Evolutionary conservation across 768 basidiomycete genomes (phyloP), one percentile per base, ranked within the genome.

Genomic region (Russula abietina): DNA sequence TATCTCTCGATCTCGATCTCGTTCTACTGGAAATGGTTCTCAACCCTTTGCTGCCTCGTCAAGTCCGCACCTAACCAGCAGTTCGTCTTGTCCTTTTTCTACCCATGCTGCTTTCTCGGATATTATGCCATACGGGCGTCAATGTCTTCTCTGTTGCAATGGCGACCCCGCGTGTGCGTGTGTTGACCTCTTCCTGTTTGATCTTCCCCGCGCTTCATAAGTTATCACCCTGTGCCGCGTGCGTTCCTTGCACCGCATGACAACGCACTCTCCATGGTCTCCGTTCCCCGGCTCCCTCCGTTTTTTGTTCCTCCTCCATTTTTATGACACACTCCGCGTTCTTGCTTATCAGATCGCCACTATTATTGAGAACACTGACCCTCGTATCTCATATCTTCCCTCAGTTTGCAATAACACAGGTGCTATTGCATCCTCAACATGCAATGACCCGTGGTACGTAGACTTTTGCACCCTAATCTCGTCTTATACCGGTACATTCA

Each of bases 361-460:
- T 1, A 51, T 46, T 11, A 58, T 66, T 28, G 65, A 66, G 28
- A 58, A 68, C 41, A 66, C 55, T 26, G 65, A 68, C 49, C 56
- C 65, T 14, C 64, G 60, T 16, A 67, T 67, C 33, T 55, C 57
- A 10, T 67, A 61, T 54, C 38, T 65, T n/a, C 67, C 67, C 8
- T 67, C 65, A 11, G 59, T 66, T n/a, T 68, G 65, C 43, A 55
- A 66, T 24, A 56, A 43, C 19, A 56, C 45, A 30, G 43, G 28
- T 3, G 17, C 19, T 19, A 3, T 8, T 28, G 19, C 60, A 9
- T 56, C 58, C 32, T 36, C 61, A 38, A 39, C 45, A n/a, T 61
- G 60, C 17, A 46, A 50, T 2, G 50, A 59, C 36, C 50, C 65
- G n/a, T 68, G 67, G 60, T 57, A 48, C 12, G 65, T 60, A 30